Percentiles rank a stretch among this genome's conserved stretches.
Evolutionary conservation across 306 rosid species (phyloP).

Genomic region (Chamaecrista fasciculata): DNA sequence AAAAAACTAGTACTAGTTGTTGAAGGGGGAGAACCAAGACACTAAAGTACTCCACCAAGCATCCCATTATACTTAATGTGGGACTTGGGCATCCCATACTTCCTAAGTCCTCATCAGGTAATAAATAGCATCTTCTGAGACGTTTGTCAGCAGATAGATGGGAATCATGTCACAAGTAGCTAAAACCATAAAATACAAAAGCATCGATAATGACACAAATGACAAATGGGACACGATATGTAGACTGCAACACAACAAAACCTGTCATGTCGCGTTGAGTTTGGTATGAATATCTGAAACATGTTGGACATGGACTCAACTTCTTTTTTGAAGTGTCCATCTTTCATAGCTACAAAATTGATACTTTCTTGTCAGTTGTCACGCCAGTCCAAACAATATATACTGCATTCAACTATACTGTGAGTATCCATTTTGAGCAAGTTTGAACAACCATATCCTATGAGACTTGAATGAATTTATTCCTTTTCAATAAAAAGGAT

Average conservation of each 20-base stretch:
- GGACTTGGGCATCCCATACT: too few relatives aligned
- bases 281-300: not conserved
- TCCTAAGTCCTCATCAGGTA: too few relatives aligned
- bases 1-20: too few relatives aligned
- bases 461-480: not conserved
- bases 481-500: not conserved
- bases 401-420: not conserved
- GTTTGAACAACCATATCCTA: not conserved
- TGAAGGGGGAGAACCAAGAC: too few relatives aligned
- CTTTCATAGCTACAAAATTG: not conserved
- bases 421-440: not conserved
- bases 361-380: not conserved
- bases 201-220: not conserved
- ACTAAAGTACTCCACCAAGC: too few relatives aligned
- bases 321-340: not conserved
- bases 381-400: not conserved
- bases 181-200: not conserved
- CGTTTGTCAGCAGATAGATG: conserved; percentile 4
- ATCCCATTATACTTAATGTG: too few relatives aligned
- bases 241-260: not conserved
- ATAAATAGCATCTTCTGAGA: not conserved
- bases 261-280: not conserved
- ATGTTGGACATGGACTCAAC: not conserved
- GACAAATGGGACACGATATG: not conserved
- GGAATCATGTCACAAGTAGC: not conserved